Conservation (phyloP, 1,284 basidiomycete genomes). For the Ustilago tritici region DNA sequence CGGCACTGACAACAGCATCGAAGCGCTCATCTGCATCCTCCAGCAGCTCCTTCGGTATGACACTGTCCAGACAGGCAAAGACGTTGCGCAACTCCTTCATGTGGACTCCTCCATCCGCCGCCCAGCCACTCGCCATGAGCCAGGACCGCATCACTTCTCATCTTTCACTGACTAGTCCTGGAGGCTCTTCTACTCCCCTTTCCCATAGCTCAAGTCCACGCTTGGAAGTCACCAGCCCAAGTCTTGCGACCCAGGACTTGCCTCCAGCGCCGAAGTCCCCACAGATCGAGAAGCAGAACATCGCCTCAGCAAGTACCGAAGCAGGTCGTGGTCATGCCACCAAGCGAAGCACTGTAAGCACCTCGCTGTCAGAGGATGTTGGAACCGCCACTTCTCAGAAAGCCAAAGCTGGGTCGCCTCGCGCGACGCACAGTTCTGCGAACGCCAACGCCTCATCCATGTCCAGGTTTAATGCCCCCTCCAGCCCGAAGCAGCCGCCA, state of each 20-base stretch:
- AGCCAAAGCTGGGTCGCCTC: not conserved
- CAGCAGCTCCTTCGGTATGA: conserved; percentile 38
- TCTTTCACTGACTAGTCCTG: conserved; percentile 1
- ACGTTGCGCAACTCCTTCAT: conserved; percentile 38
- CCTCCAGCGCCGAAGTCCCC: conserved; percentile 1
- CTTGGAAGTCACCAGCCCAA: conserved; percentile 11
- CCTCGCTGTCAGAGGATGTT: not conserved
- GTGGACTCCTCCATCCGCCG: conserved; percentile 16
- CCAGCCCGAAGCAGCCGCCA: conserved; percentile 12
- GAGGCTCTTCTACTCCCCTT: conserved; percentile 10
- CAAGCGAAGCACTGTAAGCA: not conserved
- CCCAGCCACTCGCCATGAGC: not conserved
- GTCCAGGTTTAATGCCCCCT: not conserved
- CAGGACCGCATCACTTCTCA: conserved; percentile 4
- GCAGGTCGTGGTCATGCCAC: not conserved
- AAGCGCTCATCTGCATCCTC: conserved; percentile 36
- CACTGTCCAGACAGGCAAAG: conserved; percentile 42
- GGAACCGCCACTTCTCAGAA: not conserved
- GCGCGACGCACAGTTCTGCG: not conserved
- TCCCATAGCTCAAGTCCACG: conserved; percentile 23
- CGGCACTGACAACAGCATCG: conserved; percentile 13
- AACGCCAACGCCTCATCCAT: not conserved
- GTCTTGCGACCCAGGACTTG: not conserved
- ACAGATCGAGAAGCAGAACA: not conserved
- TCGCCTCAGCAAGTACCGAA: not conserved